A percentile compares a stretch with the other conserved stretches of the same genome.
These are phyloP conservation scores for Ogataea philodendri DNA, from an alignment of 805 yeast species.

Conservation along the genomic window DNA sequence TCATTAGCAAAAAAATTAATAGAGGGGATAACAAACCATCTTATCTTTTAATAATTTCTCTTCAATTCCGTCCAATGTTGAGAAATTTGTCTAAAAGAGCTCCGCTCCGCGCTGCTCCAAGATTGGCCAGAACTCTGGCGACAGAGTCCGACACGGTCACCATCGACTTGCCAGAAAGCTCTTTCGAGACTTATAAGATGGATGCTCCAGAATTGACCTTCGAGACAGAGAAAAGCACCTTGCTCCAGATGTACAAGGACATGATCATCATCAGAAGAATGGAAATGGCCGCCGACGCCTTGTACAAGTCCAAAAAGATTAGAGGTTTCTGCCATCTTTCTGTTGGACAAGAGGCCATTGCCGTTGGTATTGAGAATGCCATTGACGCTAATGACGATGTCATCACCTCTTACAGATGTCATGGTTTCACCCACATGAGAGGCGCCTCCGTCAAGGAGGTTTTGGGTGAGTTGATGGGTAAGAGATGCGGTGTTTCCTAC, in stretches of 20 bases:
- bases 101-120: slow-evolving; percentile 14
- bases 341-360: slow-evolving; percentile 98
- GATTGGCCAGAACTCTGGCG: slow-evolving; percentile 33
- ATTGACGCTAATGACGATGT: slow-evolving; percentile 80
- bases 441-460: slow-evolving; percentile 90
- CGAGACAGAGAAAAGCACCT: slow-evolving; percentile 74
- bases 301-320: slow-evolving; percentile 96
- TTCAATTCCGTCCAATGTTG: slow-evolving; percentile 8
- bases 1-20: slow-evolving; percentile 3
- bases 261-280: slow-evolving; percentile 92
- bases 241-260: slow-evolving; percentile 93
- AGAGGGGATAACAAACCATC: slow-evolving; percentile 9
- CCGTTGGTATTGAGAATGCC: slow-evolving; percentile 97
- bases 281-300: slow-evolving; percentile 99
- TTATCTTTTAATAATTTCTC: slow-evolving; percentile 5
- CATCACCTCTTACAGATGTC: slow-evolving; percentile 98
- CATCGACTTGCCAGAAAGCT: slow-evolving; percentile 69
- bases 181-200: slow-evolving; percentile 84
- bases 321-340: slow-evolving; percentile 99
- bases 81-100: slow-evolving; percentile 11
- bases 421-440: slow-evolving; percentile 96
- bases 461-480: slow-evolving; percentile 95
- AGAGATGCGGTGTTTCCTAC: slow-evolving; percentile 88
- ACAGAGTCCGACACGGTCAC: slow-evolving; percentile 32
- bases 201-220: slow-evolving; percentile 68